phyloP scores from a whole-genome alignment of 2,329 filamentous ascomycete species.

The Eutypa lata region DNA sequence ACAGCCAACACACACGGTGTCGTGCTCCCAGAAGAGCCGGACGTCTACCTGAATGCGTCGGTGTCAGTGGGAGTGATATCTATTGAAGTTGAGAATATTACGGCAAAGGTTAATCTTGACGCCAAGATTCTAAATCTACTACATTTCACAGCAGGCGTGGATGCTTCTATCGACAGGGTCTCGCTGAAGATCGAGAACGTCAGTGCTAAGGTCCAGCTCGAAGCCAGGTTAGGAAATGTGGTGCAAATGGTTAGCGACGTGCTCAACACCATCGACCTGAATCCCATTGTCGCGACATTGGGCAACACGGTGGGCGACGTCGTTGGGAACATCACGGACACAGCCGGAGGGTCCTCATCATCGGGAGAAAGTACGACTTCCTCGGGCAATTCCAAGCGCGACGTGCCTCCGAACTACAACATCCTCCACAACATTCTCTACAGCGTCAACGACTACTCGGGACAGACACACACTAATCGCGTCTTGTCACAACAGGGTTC shows the following conservation, averaged over 20 bases:
- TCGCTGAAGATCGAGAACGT: conserved; percentile 55
- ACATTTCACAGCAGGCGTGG: conserved; percentile 59
- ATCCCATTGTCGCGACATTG: conserved; percentile 55
- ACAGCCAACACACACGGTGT: conserved; percentile 48
- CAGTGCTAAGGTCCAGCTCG: conserved; percentile 54
- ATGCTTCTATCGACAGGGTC: conserved; percentile 55
- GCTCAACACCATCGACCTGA: conserved; percentile 56
- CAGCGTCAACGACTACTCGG: conserved; percentile 57
- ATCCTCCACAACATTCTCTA: conserved; percentile 57
- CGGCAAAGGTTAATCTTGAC: conserved; percentile 58
- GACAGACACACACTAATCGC: conserved; percentile 54
- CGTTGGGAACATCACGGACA: conserved; percentile 39
- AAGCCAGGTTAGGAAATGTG: conserved; percentile 58
- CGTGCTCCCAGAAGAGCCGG: conserved; percentile 44
- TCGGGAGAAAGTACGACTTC: conserved; percentile 22
- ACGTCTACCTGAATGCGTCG: conserved; percentile 59
- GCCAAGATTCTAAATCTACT: conserved; percentile 57
- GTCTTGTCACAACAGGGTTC: conserved; percentile 53
- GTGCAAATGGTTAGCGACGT: conserved; percentile 58
- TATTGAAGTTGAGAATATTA: conserved; percentile 57
- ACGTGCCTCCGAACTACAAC: conserved; percentile 36
- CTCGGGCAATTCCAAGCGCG: conserved; percentile 17
- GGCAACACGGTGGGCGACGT: conserved; percentile 47
- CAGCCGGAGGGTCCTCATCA: conserved; percentile 19
- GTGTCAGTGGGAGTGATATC: conserved; percentile 56